phyloP scores from a whole-genome alignment of 352 stramenopile genomes.

The Plasmopara halstedii region DNA sequence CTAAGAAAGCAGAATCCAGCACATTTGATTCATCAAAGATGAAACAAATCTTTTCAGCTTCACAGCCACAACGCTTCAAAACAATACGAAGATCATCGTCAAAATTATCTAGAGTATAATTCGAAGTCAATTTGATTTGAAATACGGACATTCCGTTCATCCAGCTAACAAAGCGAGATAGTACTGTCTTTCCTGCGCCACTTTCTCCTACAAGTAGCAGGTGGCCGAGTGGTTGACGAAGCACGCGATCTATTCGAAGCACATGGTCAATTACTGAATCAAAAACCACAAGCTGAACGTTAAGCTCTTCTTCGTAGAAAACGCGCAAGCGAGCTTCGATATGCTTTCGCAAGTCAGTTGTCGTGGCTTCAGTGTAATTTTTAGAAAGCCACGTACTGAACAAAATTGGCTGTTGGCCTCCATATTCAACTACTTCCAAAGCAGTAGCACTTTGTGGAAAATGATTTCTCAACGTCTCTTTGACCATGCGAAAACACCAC shows the following conservation, averaged over 20 bases:
- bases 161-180: slow-evolving; percentile 99
- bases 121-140: slow-evolving; percentile 98
- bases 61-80: slow-evolving; percentile 95
- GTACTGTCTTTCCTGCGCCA: slow-evolving; percentile 98
- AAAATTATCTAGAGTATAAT: slow-evolving; percentile 99
- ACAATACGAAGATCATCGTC: slow-evolving; percentile 98
- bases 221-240: slow-evolving; percentile 98
- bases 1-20: slow-evolving; percentile 97
- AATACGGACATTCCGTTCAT: slow-evolving; percentile 99
- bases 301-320: slow-evolving; percentile 99
- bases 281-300: slow-evolving; percentile 99
- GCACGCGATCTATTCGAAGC: slow-evolving; percentile 95
- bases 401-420: slow-evolving; percentile 90
- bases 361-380: slow-evolving; percentile 92
- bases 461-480: slow-evolving; percentile 69
- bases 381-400: slow-evolving; percentile 99
- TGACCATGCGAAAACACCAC: slow-evolving; percentile 93
- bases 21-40: slow-evolving; percentile 99
- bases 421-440: slow-evolving; percentile 62
- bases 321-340: slow-evolving; percentile 94
- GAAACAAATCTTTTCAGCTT: slow-evolving; percentile 99
- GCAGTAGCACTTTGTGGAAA: slow-evolving; percentile 76
- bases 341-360: slow-evolving; percentile 93
- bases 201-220: slow-evolving; percentile 98
- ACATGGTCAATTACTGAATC: slow-evolving; percentile 99